Evolutionary conservation across 352 stramenopile species (phyloP).

Genomic region (Phytophthora citrophthora): DNA sequence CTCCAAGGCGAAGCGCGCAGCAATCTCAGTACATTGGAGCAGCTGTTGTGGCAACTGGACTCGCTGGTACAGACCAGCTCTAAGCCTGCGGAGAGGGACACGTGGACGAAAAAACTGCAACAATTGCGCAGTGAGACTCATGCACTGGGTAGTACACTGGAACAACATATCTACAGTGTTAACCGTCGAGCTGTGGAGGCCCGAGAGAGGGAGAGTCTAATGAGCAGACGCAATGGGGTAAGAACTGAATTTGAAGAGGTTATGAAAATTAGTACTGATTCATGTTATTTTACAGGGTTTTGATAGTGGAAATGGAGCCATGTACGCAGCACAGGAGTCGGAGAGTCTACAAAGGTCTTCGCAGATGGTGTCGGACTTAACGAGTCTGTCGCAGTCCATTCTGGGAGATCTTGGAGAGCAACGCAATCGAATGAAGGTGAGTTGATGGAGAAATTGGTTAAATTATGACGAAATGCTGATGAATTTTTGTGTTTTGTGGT

Average conservation of each 20-base stretch:
- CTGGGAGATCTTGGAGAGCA: slow-evolving; percentile 77
- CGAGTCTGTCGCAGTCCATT: slow-evolving; percentile 72
- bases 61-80: slow-evolving; percentile 74
- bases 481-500: slow-evolving; percentile 13
- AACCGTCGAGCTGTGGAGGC: slow-evolving; percentile 73
- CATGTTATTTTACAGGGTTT: slow-evolving; percentile 46
- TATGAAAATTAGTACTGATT: too few species aligned
- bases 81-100: slow-evolving; percentile 62
- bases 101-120: slow-evolving; percentile 83
- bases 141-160: slow-evolving; percentile 65
- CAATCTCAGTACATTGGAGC: slow-evolving; percentile 77
- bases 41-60: slow-evolving; percentile 84
- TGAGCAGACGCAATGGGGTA: slow-evolving; percentile 67
- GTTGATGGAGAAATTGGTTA: not conserved
- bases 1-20: slow-evolving; percentile 69
- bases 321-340: slow-evolving; percentile 81
- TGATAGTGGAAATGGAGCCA: slow-evolving; percentile 69
- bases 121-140: slow-evolving; percentile 79
- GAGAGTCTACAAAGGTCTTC: slow-evolving; percentile 80
- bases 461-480: not conserved
- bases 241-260: not conserved
- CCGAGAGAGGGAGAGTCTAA: slow-evolving; percentile 76
- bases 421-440: slow-evolving; percentile 72
- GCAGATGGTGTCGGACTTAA: slow-evolving; percentile 85
- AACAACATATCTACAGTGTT: slow-evolving; percentile 79